Conservation (phyloP, 345 rosid genomes). For the Stellera chamaejasme region DNA sequence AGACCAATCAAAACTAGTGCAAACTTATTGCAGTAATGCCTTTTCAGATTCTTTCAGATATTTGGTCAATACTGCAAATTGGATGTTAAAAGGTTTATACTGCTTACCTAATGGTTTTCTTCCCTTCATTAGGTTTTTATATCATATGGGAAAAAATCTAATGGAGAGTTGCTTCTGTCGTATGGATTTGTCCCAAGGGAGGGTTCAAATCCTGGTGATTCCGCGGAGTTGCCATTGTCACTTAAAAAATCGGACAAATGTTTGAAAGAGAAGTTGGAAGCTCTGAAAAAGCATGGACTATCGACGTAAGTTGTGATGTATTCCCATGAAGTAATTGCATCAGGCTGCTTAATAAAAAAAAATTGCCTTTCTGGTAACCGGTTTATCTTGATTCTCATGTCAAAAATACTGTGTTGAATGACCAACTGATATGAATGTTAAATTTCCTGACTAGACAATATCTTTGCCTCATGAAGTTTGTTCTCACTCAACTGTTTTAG, state of each 20-base stretch:
- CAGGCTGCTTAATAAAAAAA: not conserved
- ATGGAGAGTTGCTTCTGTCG: slow-evolving; percentile 83
- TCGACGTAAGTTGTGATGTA: slow-evolving; percentile 33
- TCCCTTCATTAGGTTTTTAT: slow-evolving; percentile 72
- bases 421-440: not conserved
- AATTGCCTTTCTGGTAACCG: not conserved
- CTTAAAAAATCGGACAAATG: slow-evolving; percentile 68
- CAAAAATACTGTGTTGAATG: no score
- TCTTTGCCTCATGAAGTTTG: slow-evolving; percentile 1
- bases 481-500: slow-evolving; percentile 1
- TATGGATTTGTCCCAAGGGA: slow-evolving; percentile 93
- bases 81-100: not conserved
- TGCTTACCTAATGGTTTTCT: not conserved
- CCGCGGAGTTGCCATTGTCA: slow-evolving; percentile 69
- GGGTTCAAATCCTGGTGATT: slow-evolving; percentile 89
- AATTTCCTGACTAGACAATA: not conserved
- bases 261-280: slow-evolving; percentile 73
- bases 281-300: slow-evolving; percentile 65
- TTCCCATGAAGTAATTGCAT: not conserved
- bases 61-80: not conserved
- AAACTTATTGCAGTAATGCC: not conserved
- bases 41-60: not conserved
- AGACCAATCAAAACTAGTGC: not conserved
- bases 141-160: slow-evolving; percentile 91
- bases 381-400: not conserved